Base-by-base conservation (phyloP, 108 stramenopile species). In the Nitzschia putrida region DNA sequence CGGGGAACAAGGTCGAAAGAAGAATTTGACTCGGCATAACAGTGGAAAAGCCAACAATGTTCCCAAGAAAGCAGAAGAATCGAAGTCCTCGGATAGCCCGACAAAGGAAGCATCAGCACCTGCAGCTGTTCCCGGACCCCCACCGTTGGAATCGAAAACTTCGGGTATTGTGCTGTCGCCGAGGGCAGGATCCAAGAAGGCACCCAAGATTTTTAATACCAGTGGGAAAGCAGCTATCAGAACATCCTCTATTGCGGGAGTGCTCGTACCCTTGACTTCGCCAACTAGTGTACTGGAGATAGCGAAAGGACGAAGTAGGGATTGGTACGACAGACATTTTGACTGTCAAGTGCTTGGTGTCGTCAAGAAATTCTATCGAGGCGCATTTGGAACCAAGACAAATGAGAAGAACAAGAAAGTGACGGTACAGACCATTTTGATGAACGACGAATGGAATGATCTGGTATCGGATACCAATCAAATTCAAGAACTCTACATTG, bases 401-500 rank as follows among this genome's bases (percentile, higher is more conserved):
- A 45, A 55, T 37, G 61, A 47, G n/a, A 42, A 59, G 10, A 64
- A 61, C 7, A 24, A 55, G 7, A 59, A 72, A 41, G 53, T 72
- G 14, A 43, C 40, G 10, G 58, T 72, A 24, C n/a, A 16, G 3
- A 72, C 58, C 8, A 39, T 72, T 50, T 7, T 72, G 39, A 2
- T 72, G 24, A 72, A 55, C 34, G 71, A 72, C 41, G 61, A 72
- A 12, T 54, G 61, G 61, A 63, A 72, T 43, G 61, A 72, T 16
- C 8, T 72, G 51, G 71, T 64, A n/a, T 42, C 37, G 11, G 45
- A 42, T 25, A 64, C 61, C 13, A 52, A 45, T 54, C 54, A 72
- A 24, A 54, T 72, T 42, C 71, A 64, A 40, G 71, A 72, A n/a
- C 3, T 72, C 1, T 72, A 64, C 61, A 72, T 72, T 55, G 71